A percentile compares a stretch with the other conserved stretches of the same genome.
Evolutionary conservation across 2,329 filamentous ascomycete genomes (phyloP).

Genomic region (Aspergillus sp.): DNA sequence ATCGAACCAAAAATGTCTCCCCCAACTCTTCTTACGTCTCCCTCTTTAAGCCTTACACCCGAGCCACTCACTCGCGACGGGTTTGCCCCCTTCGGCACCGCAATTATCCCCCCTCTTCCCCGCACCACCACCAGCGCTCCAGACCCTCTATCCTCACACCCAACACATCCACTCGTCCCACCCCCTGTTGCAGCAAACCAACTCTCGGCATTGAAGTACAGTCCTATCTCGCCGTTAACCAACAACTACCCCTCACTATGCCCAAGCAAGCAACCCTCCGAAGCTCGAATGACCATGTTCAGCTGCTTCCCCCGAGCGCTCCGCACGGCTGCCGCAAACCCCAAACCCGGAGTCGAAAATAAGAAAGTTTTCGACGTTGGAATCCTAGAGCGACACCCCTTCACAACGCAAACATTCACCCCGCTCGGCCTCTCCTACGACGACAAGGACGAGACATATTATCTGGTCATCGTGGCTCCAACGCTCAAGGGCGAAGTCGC

Average conservation of each 20-base stretch:
- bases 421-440: conserved; percentile 61
- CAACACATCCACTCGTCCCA: conserved; percentile 36
- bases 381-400: conserved; percentile 88
- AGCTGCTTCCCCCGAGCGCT: conserved; percentile 70
- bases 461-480: conserved; percentile 87
- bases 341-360: conserved; percentile 8
- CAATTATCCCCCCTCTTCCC: conserved; percentile 57
- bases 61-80: conserved; percentile 65
- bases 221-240: conserved; percentile 70
- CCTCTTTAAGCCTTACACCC: conserved; percentile 53
- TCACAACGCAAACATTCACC: conserved; percentile 89
- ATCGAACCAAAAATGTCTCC: conserved; percentile 26
- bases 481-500: conserved; percentile 54
- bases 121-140: conserved; percentile 43
- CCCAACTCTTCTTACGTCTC: conserved; percentile 34
- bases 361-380: conserved; percentile 58
- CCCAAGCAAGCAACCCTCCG: conserved; percentile 42
- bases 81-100: conserved; percentile 80
- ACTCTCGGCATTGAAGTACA: conserved; percentile 83
- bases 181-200: conserved; percentile 73
- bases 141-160: conserved; percentile 46
- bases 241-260: conserved; percentile 67
- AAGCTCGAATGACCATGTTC: conserved; percentile 82
- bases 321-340: conserved; percentile 22
- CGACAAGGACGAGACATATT: conserved; percentile 43